Base-by-base conservation (phyloP, 1,284 basidiomycete genomes). In the Amylostereum chailletii region DNA sequence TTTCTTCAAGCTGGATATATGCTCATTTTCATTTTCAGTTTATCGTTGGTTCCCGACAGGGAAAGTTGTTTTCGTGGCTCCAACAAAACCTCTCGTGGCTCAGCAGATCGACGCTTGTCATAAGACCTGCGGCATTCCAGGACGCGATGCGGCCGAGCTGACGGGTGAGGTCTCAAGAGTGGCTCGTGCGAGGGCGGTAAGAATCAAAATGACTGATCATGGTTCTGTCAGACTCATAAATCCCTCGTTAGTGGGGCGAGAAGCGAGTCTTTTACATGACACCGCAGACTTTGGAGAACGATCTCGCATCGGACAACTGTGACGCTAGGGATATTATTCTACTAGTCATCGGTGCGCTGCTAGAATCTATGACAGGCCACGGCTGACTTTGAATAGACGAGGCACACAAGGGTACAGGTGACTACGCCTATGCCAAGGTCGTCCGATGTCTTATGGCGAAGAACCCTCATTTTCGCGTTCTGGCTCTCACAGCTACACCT, bases 241-340 rank as follows among this genome's bases (percentile, higher is more conserved):
- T 32, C 7, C 5, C 19, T 37, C 26, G 7, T 9, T 45, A 91
- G 85, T 95, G 90, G 88, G 69, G 74, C 54, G 74, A 86, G 56
- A 93, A 95, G 64, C 78, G 94, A 4, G 86, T 99, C 29, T 94
- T 99, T 62, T 99, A 95, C 66, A 94, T 96, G 82, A 99, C 96
- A 0, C 95, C 96, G 0, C 96, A 99, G 63, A 98, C 95, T 0
- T 76, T 99, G 29, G 74, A 90, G 52, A 97, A 96, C 57, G 96
- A 99, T 63, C 71, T 99, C 30, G 70, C 69, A 5, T 77, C 75
- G 1, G 83, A 83, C 11, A 81, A 75, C 19, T 87, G 91, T 58
- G 90, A 98, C 61, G 77, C 86, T 0, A 67, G 73, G 39, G 88
- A 92, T 57, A 83, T 95, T 29, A 71, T 94, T 32, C 79, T 94